Conservation (phyloP, 768 basidiomycete species). For the Termitomyces sp. region DNA sequence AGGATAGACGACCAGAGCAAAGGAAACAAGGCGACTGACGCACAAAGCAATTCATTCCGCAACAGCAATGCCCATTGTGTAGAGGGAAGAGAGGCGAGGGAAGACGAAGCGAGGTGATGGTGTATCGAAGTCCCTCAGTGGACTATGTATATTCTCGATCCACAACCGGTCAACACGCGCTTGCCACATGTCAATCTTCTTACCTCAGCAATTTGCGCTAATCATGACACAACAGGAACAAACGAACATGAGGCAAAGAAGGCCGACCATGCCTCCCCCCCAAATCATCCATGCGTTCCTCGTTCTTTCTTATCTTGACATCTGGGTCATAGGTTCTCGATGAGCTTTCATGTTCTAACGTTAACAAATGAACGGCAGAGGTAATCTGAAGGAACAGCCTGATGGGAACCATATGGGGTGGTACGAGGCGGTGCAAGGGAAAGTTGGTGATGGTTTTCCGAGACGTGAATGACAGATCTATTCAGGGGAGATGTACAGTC, state of each 20-base stretch:
- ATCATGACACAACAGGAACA: conserved; percentile 17
- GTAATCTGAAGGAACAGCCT: not conserved
- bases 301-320: not conserved
- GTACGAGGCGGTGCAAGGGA: conserved; percentile 10
- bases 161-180: conserved; percentile 17
- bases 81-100: conserved; percentile 1
- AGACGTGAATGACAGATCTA: not conserved
- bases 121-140: conserved; percentile 3
- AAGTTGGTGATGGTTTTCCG: not conserved
- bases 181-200: conserved; percentile 19
- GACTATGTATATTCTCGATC: conserved; percentile 13
- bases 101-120: conserved; percentile 10
- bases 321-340: not conserved
- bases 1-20: not conserved
- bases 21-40: conserved; percentile 4
- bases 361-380: not conserved
- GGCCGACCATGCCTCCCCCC: not conserved
- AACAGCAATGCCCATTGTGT: conserved; percentile 8
- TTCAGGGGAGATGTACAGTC: not conserved
- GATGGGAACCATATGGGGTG: not conserved
- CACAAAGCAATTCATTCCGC: conserved; percentile 16
- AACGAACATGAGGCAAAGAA: conserved; percentile 14
- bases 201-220: conserved; percentile 16
- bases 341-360: not conserved
- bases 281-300: conserved; percentile 4